These are phyloP conservation scores for Penicillium hordei DNA, from an alignment of 2,329 filamentous ascomycete species.

Conservation along the genomic window DNA sequence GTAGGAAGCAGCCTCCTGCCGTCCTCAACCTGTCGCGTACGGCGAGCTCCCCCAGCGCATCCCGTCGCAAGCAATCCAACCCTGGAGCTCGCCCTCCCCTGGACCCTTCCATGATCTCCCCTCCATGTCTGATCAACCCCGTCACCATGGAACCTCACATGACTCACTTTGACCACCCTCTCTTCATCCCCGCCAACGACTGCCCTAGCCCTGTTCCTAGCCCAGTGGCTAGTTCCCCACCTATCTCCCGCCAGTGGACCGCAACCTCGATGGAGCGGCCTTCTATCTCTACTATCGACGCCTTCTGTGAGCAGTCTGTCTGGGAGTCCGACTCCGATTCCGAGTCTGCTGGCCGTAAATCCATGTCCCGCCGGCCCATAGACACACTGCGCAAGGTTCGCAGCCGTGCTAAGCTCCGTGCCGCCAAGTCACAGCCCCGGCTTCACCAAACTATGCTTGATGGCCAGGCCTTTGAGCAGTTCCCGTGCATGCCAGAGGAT, in stretches of 20 bases:
- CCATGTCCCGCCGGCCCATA: conserved; percentile 39
- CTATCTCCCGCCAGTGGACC: conserved; percentile 31
- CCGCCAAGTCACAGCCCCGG: conserved; percentile 39
- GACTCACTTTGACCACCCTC: conserved; percentile 40
- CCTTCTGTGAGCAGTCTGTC: conserved; percentile 38
- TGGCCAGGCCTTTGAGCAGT: conserved; percentile 27
- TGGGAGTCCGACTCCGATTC: conserved; percentile 44
- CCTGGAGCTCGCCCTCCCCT: conserved; percentile 31
- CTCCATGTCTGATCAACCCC: conserved; percentile 39
- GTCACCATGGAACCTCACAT: conserved; percentile 42
- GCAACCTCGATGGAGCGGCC: conserved; percentile 33
- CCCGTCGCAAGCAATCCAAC: conserved; percentile 27
- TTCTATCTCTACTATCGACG: conserved; percentile 36
- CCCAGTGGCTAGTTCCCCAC: conserved; percentile 32
- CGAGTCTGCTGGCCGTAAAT: conserved; percentile 36
- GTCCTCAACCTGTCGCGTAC: conserved; percentile 31
- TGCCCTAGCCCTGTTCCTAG: conserved; percentile 39
- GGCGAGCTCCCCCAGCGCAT: conserved; percentile 17
- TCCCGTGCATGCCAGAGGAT: conserved; percentile 32
- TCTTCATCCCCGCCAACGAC: conserved; percentile 43
- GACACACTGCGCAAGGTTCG: conserved; percentile 43
- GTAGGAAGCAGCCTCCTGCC: conserved; percentile 35
- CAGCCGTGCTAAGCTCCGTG: conserved; percentile 41
- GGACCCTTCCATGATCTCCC: conserved; percentile 42
- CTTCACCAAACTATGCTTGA: conserved; percentile 30